Evolutionary conservation across 805 yeast species (phyloP), one percentile per base, ranked within the genome.

Genomic region (Candida tibetensis): DNA sequence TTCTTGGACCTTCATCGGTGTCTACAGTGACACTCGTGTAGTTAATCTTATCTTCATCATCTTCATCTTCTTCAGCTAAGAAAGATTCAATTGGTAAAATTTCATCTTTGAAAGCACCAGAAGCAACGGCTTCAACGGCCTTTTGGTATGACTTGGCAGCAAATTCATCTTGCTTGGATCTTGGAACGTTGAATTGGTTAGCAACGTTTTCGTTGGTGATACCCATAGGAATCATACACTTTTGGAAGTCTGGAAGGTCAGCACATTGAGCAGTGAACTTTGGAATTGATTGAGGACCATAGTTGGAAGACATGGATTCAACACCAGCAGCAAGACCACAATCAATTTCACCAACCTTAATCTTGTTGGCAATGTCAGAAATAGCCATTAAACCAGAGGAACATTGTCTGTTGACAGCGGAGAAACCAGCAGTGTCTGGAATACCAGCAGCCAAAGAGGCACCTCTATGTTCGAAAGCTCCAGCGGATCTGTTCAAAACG

Each of bases 151-250:
- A 89, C 19, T 66, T 58, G 16, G 96, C 95, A 23, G 97, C 95
- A 66, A 89, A 93, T 42, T 69, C 82, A 61, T 91, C 99, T 65
- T 90, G 98, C 45, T 72, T 79, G 22, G 58, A 53, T 61, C 98
- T 79, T 18, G 80, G 55, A 42, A 91, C 72, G 45, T 66, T 62
- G 64, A 72, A 90, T 60, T 75, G 74, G 30, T 64, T 62, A 19
- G 95, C 90, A 40, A 91, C 85, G 61, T 91, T 91, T 69, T 91
- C 98, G 57, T 88, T 85, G 37, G 98, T 91, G 54, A 82, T 81
- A 32, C 98, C 98, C 98, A 91, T 91, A 48, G 98, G 98, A 46
- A 91, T 79, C 62, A 84, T 67, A 66, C 97, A 91, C 62, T 81
- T 81, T 45, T 70, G 70, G 64, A 69, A 58, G 51, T 64, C 67